Base-by-base conservation (phyloP, 495 filamentous ascomycete genomes). In the Tetracladium marchalianum region DNA sequence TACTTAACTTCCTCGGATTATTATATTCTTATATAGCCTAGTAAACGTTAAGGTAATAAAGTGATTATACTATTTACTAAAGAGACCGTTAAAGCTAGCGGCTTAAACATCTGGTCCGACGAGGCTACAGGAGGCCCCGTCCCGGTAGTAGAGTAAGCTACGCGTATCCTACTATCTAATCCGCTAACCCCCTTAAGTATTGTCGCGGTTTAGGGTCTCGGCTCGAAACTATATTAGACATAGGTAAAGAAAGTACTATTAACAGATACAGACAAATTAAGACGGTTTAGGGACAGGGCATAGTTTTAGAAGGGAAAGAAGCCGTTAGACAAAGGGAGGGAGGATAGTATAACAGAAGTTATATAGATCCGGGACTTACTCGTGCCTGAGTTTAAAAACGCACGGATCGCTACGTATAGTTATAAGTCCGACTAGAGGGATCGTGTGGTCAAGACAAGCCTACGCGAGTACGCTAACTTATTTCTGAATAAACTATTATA, bases 381-480 rank as follows among this genome's bases (percentile, higher is more conserved):
- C 18, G 49, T 51, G 18, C 49, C 49, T 27, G 15, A 13, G 31
- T 51, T 51, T 24, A 22, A 35, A 35, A 33, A 51, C 38, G 43
- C 38, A 27, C 49, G 49, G 19, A 51, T 46, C 27, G 49, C 49
- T 7, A 51, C 49, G 2, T 51, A 51, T 33, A 51, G 49, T 32
- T 51, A 51, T 31, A 46, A 51, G 32, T 51, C 49, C 24, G 43
- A 51, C 43, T 51, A 35, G 42, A 45, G 37, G 42, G 42, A 46
- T 46, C 37, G 22, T 13, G 12, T 0, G 9, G 31, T 51, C 27
- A 46, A 46, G 18, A 46, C 37, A n/a, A 51, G 15, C 42, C 41
- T 50, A 18, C 47, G 47, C n/a, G 32, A 50, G 35, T 50, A 34
- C 35, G 41, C 47, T 11, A 18, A 44, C 33, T n/a, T 9, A 11